Evolutionary conservation across 352 stramenopile species (phyloP).

Genomic region (Globisporangium emineosum): DNA sequence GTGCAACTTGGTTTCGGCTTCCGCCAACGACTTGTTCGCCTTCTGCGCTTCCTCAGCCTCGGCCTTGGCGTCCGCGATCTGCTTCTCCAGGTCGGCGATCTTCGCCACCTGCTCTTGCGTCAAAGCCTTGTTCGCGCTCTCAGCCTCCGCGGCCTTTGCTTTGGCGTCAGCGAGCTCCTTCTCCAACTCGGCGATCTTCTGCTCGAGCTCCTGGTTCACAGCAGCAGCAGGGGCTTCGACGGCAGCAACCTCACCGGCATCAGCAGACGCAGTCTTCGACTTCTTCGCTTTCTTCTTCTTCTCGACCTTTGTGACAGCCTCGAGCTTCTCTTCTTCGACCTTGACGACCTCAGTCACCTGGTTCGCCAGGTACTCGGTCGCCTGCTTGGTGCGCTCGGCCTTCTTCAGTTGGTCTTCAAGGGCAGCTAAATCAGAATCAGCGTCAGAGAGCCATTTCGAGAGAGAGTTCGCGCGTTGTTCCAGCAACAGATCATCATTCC

Average conservation of each 20-base stretch:
- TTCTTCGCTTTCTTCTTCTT: slow-evolving; percentile 18
- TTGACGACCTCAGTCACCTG: slow-evolving; percentile 6
- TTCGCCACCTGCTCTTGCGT: slow-evolving; percentile 17
- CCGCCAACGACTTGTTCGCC: slow-evolving; percentile 19
- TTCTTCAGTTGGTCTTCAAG: slow-evolving; percentile 36
- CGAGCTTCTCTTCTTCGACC: slow-evolving; percentile 1
- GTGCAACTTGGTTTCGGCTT: slow-evolving; percentile 22
- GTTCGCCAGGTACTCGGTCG: slow-evolving; percentile 27
- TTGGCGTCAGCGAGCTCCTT: slow-evolving; percentile 16
- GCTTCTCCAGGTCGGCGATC: slow-evolving; percentile 21
- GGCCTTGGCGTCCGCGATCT: slow-evolving; percentile 16
- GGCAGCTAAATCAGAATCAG: slow-evolving; percentile 20
- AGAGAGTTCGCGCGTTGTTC: slow-evolving; percentile 13
- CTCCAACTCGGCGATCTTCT: slow-evolving; percentile 20
- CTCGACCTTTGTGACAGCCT: slow-evolving; percentile 1
- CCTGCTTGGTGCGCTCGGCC: slow-evolving; percentile 36
- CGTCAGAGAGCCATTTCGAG: slow-evolving; percentile 14
- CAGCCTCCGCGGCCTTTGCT: slow-evolving; percentile 19
- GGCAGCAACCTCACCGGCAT: slow-evolving; percentile 7
- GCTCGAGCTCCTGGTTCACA: slow-evolving; percentile 4
- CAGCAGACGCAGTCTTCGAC: slow-evolving; percentile 11
- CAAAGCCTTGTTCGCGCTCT: slow-evolving; percentile 13
- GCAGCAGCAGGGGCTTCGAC: neutral
- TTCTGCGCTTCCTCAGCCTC: slow-evolving; percentile 15
- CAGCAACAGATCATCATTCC: neutral